Percentiles rank a stretch among this genome's conserved stretches.
These are phyloP conservation scores for Capsicum baccatum DNA, from an alignment of 257 asterid species.

Conservation along the genomic window DNA sequence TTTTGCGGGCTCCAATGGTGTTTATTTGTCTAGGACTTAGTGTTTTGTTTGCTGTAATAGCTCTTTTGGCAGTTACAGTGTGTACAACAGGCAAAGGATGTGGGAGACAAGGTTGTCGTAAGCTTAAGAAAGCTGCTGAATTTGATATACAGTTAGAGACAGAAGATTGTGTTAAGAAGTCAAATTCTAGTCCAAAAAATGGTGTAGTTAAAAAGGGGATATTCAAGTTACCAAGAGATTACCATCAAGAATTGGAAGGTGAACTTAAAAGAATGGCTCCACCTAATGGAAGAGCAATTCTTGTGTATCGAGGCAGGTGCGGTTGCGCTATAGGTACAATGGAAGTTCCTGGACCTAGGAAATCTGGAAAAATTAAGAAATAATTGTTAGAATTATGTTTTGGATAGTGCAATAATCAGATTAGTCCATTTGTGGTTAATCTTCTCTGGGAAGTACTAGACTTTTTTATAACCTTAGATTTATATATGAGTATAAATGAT, in stretches of 20 bases:
- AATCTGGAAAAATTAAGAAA: slow-evolving; percentile 57
- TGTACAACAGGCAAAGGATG: slow-evolving; percentile 52
- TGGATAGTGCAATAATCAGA: slow-evolving; percentile 4
- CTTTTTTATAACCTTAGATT: background rate
- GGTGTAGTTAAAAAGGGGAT: slow-evolving; percentile 22
- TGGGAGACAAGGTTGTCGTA: slow-evolving; percentile 51
- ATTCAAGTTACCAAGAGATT: slow-evolving; percentile 43
- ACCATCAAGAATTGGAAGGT: slow-evolving; percentile 59
- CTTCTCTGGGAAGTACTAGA: background rate
- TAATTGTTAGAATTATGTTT: slow-evolving; percentile 24
- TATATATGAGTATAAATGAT: background rate
- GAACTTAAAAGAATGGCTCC: slow-evolving; percentile 70
- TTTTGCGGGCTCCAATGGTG: slow-evolving; percentile 69
- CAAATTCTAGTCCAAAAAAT: slow-evolving; percentile 27
- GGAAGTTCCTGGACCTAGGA: slow-evolving; percentile 65
- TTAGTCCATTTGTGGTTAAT: background rate
- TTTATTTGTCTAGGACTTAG: slow-evolving; percentile 77
- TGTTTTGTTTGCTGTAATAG: slow-evolving; percentile 56
- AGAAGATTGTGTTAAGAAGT: slow-evolving; percentile 54
- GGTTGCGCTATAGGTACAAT: slow-evolving; percentile 60
- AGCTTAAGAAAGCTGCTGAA: slow-evolving; percentile 57
- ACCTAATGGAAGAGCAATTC: slow-evolving; percentile 56
- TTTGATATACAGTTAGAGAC: slow-evolving; percentile 64
- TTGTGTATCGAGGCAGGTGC: slow-evolving; percentile 57
- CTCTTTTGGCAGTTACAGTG: slow-evolving; percentile 61